Percentiles rank a stretch among this genome's conserved stretches.
phyloP scores from a whole-genome alignment of 2,329 filamentous ascomycete genomes.

The Aspergillus sp. region DNA sequence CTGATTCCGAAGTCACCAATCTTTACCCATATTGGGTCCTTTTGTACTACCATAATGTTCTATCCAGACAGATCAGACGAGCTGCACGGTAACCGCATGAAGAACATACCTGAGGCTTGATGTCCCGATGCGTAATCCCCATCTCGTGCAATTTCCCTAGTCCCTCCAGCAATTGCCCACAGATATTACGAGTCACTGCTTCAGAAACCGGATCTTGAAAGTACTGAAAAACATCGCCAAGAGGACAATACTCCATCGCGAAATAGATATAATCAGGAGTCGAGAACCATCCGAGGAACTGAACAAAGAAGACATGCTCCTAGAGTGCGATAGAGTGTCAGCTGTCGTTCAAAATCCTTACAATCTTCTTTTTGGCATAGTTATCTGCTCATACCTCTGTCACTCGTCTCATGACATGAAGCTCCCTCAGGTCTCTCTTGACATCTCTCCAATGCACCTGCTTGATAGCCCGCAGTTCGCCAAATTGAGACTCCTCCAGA shows the following conservation, averaged over 20 bases:
- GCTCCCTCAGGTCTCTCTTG: neutral
- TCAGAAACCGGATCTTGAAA: neutral
- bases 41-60: slow-evolving; percentile 1
- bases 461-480: neutral
- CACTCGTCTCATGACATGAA: neutral
- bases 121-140: slow-evolving; percentile 3
- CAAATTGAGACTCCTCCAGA: neutral
- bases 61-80: neutral
- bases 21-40: slow-evolving; percentile 4
- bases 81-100: neutral
- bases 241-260: slow-evolving; percentile 5
- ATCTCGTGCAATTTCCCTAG: slow-evolving; percentile 3
- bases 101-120: slow-evolving; percentile 3
- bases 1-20: slow-evolving; percentile 8
- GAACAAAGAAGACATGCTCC: slow-evolving; percentile 4
- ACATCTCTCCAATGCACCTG: neutral
- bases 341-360: neutral
- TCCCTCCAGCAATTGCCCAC: slow-evolving; percentile 2
- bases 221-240: slow-evolving; percentile 2
- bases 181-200: neutral
- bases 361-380: too few relatives aligned
- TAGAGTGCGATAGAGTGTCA: neutral
- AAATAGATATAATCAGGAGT: slow-evolving; percentile 1
- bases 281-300: slow-evolving; percentile 4
- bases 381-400: neutral